Base-by-base conservation (phyloP, 345 rosid genomes). In the Aquilaria malaccensis region DNA sequence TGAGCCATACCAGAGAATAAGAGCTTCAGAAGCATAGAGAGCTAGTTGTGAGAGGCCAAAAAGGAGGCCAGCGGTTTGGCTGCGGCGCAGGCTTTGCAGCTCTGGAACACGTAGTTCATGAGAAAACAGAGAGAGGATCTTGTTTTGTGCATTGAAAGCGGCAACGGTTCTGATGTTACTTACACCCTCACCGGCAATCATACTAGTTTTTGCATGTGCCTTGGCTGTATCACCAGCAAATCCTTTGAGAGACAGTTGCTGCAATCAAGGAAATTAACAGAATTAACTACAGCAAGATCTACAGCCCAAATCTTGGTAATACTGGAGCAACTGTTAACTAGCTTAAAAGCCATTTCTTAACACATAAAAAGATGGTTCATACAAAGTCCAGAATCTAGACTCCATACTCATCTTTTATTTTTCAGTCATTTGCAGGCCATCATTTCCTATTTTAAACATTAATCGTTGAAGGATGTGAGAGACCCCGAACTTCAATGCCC, bases 121-220 rank as follows among this genome's bases (percentile, higher is more conserved):
- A 72, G 87, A 74, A 74, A 94, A 94, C 61, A 94, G 74, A 37
- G 95, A 88, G 32, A 88, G 81, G 72, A 94, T 83, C 75, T 86
- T 94, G 80, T 77, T 72, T 61, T 94, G 99, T 0, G 99, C 97
- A 76, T 94, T 94, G 76, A 94, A 94, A 2, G 99, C 99, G 4
- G 99, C 99, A 45, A 94, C 99, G 0, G 99, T 94, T 69, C 99
- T 74, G 61, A 94, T 90, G 68, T 94, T 94, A 84, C 99, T 94
- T 52, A 94, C 99, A 69, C 99, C 99, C 71, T 94, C 99, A 48
- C 99, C 99, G 7, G 99, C 99, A 63, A 94, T 94, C 99, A 94
- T 94, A 79, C 97, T 90, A 13, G 99, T 90, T 83, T 94, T 94
- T 6, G 99, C 99, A 66, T 94, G 99, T 11, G 99, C 99, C 80